These are phyloP conservation scores for Talaromyces sp. DNA, from an alignment of 2,329 filamentous ascomycete genomes.

Conservation along the genomic window DNA sequence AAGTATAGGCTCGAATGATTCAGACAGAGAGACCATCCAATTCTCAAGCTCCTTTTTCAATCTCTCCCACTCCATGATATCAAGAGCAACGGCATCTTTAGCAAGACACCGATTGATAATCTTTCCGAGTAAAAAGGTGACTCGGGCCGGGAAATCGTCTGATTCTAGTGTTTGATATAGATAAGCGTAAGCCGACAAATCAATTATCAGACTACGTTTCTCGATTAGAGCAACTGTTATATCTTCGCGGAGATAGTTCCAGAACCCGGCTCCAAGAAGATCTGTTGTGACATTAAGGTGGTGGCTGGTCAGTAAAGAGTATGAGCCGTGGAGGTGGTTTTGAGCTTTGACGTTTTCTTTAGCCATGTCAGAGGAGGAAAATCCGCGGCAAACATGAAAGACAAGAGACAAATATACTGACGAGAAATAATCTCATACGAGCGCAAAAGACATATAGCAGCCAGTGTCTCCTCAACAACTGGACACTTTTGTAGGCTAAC, in stretches of 20 bases:
- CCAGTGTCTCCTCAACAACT: constrained; percentile 37
- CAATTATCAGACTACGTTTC: constrained; percentile 43
- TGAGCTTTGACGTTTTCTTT: constrained; percentile 43
- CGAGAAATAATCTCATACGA: constrained; percentile 51
- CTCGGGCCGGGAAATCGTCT: constrained; percentile 40
- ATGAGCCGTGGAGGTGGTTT: constrained; percentile 48
- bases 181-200: constrained; percentile 26
- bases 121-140: constrained; percentile 44
- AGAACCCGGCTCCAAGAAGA: constrained; percentile 45
- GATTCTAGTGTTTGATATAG: constrained; percentile 12
- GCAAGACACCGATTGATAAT: constrained; percentile 43
- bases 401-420: constrained; percentile 22
- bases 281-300: constrained; percentile 23
- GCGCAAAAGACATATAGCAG: constrained; percentile 48
- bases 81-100: constrained; percentile 4
- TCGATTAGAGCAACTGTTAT: constrained; percentile 54
- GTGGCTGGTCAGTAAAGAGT: constrained; percentile 41
- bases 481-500: constrained; percentile 24
- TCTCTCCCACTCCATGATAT: constrained; percentile 15
- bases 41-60: constrained; percentile 23
- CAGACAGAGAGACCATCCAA: constrained; percentile 36
- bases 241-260: constrained; percentile 54
- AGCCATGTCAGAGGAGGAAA: background rate
- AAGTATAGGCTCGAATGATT: constrained; percentile 29
- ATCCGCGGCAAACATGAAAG: background rate